Conservation (phyloP, 768 basidiomycete genomes). For the Filobasidium floriforme region DNA sequence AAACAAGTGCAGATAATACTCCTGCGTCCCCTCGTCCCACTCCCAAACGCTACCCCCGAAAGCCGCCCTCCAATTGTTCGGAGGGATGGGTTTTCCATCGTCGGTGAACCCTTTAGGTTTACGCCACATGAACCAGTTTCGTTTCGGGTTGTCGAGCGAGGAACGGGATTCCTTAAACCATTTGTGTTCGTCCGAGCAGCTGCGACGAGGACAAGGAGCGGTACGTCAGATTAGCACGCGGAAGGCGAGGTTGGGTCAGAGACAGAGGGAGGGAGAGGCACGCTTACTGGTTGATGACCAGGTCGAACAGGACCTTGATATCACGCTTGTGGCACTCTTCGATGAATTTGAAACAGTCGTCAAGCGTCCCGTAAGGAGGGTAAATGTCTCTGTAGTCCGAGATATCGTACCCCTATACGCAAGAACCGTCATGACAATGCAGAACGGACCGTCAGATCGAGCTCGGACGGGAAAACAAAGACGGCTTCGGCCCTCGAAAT, state of each 20-base stretch:
- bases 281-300: conserved; percentile 61
- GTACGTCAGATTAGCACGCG: too few species aligned
- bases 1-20: conserved; percentile 24
- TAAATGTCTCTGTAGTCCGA: conserved; percentile 49
- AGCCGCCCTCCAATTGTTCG: conserved; percentile 59
- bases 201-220: not conserved
- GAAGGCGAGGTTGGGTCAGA: not conserved
- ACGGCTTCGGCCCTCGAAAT: not conserved
- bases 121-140: conserved; percentile 75
- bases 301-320: conserved; percentile 71
- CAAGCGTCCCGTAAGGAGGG: conserved; percentile 49
- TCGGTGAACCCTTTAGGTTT: conserved; percentile 52
- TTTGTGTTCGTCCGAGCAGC: conserved; percentile 50
- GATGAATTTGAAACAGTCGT: conserved; percentile 27
- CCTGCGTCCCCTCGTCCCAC: conserved; percentile 18
- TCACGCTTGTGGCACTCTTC: conserved; percentile 53
- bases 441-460: not conserved
- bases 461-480: not conserved
- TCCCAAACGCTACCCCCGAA: conserved; percentile 22
- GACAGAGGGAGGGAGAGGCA: not conserved
- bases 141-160: conserved; percentile 54
- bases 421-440: not conserved
- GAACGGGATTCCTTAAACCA: conserved; percentile 62
- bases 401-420: conserved; percentile 51
- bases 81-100: conserved; percentile 55